Evolutionary conservation across 345 rosid genomes (phyloP), one percentile per base, ranked within the genome.

Genomic region (Eucalyptus virginea): DNA sequence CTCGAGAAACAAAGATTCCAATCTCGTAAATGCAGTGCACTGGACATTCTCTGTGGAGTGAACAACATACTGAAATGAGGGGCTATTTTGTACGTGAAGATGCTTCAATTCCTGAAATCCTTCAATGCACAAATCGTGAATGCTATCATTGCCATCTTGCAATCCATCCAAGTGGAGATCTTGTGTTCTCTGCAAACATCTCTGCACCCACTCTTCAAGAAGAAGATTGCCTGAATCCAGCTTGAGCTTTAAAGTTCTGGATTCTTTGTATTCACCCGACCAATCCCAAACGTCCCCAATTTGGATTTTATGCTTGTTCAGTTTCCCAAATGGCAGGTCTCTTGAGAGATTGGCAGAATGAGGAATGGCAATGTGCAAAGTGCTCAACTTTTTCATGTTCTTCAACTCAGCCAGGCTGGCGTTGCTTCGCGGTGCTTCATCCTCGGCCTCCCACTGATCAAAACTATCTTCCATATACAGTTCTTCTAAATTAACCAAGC

Each of bases 291-390:
- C 0, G 0, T 0, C 1, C 18, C 51, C 51, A 2, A 49, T 15
- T 1, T 14, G 51, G 51, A 49, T 49, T 49, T 49, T 49, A 49
- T 49, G 0, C 1, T 1, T 15, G 1, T 49, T 49, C 2, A 49
- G 3, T 5, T 49, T 49, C 18, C 16, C 17, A 49, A 49, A 49
- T 2, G 51, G 51, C 3, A 49, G 0, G 6, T 15, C 51, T 49
- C 1, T 15, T 2, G 7, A 0, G 0, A 49, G 18, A 49, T 15
- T 0, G 18, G 3, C 3, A 5, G 18, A 0, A 49, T 15, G 1
- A 15, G 51, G 51, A 0, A 49, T 15, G 51, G 18, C 7, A 49
- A 49, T 49, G 0, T 2, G 0, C 1, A 49, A 2, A 49, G 3
- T 14, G 7, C 18, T 0, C 51, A 49, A 49, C 1, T 15, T 1